These are phyloP conservation scores for Fraxinus americana DNA, from an alignment of 257 asterid genomes.

Conservation along the genomic window DNA sequence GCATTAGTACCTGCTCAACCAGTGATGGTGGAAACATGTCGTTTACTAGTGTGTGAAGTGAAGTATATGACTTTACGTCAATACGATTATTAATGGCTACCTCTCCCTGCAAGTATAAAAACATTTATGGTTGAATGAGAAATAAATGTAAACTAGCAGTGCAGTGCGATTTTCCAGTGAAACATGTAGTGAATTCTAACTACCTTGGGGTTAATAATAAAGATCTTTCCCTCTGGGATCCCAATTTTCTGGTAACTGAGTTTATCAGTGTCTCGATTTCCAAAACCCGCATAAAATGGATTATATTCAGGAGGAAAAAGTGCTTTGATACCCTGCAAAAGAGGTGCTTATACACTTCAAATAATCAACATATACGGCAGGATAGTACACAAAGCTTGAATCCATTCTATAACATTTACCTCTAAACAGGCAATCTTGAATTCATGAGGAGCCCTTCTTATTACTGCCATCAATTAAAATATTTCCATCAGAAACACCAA, in stretches of 20 bases:
- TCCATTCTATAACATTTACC: constrained; percentile 44
- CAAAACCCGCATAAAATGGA: constrained; percentile 98
- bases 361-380: neutral
- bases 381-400: neutral
- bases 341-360: neutral
- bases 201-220: constrained; percentile 97
- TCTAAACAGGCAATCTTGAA: constrained; percentile 99
- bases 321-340: constrained; percentile 89
- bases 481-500: constrained; percentile 1
- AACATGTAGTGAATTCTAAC: neutral
- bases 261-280: constrained; percentile 97
- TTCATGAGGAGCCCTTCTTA: constrained; percentile 99
- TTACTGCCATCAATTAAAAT: constrained; percentile 53
- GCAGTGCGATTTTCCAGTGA: neutral
- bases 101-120: constrained; percentile 68
- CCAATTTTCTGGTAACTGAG: constrained; percentile 96
- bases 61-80: constrained; percentile 91
- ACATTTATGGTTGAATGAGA: neutral
- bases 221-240: constrained; percentile 96
- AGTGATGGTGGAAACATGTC: constrained; percentile 99
- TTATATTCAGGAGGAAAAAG: constrained; percentile 90
- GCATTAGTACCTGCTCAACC: constrained; percentile 77
- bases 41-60: constrained; percentile 84
- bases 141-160: neutral
- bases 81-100: constrained; percentile 90